Percentiles rank a stretch among this genome's conserved stretches.
Evolutionary conservation across 2,329 filamentous ascomycete genomes (phyloP).

Genomic region (Beauveria sp.): DNA sequence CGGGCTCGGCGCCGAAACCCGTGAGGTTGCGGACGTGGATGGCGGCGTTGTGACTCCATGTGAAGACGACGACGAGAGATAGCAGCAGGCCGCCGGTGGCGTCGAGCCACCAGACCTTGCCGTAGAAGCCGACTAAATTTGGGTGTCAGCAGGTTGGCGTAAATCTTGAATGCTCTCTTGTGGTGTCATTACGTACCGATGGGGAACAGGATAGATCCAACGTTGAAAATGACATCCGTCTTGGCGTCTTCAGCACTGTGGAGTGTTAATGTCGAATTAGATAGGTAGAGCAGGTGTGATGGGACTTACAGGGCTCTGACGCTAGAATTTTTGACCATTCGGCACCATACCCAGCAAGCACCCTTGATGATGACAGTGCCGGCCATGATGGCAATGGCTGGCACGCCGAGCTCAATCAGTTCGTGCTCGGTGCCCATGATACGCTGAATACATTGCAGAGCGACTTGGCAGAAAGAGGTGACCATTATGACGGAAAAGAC

Average conservation of each 20-base stretch:
- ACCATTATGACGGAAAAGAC: conserved; percentile 85
- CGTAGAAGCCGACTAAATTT: conserved; percentile 59
- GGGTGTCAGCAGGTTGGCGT: background rate
- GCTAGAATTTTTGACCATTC: conserved; percentile 75
- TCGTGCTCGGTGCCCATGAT: conserved; percentile 54
- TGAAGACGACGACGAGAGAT: conserved; percentile 71
- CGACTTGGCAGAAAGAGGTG: conserved; percentile 74
- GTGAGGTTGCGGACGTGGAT: conserved; percentile 76
- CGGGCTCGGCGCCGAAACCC: conserved; percentile 69
- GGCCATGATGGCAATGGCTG: conserved; percentile 74
- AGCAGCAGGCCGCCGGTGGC: conserved; percentile 70
- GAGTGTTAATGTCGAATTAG: conserved; percentile 10
- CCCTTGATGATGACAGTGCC: conserved; percentile 76
- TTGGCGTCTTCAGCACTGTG: conserved; percentile 42
- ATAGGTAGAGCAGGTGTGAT: conserved; percentile 1
- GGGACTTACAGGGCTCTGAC: conserved; percentile 64
- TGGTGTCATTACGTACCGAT: conserved; percentile 40
- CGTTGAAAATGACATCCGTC: conserved; percentile 85
- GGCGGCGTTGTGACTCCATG: conserved; percentile 66
- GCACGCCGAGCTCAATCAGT: conserved; percentile 63
- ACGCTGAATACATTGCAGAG: conserved; percentile 59
- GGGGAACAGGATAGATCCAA: conserved; percentile 81
- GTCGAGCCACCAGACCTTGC: conserved; percentile 77
- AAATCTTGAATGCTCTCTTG: background rate
- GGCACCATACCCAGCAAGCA: conserved; percentile 80